These are phyloP conservation scores for Trichoderma aggressivum DNA, from an alignment of 2,329 filamentous ascomycete genomes.

Conservation along the genomic window DNA sequence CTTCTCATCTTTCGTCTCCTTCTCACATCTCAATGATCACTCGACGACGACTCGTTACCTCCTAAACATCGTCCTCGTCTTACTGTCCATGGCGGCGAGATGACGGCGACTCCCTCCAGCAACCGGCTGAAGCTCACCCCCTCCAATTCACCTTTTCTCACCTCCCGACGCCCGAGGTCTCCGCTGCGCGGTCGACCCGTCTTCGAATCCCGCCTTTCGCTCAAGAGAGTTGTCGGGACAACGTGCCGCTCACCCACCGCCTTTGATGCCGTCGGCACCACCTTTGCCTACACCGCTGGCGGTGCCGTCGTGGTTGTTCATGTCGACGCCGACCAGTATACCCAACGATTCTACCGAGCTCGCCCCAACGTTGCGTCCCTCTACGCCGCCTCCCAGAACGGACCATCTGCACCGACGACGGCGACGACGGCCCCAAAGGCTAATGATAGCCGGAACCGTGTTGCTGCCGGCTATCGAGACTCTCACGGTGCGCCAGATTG, in stretches of 20 bases:
- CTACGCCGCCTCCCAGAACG: conserved; percentile 53
- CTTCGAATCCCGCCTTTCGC: conserved; percentile 60
- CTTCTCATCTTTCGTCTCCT: background rate
- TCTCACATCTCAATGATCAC: background rate
- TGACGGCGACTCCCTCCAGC: conserved; percentile 57
- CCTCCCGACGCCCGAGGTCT: conserved; percentile 60
- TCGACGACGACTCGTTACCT: background rate
- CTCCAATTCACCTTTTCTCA: conserved; percentile 68
- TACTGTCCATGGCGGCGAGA: conserved; percentile 51
- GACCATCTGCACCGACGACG: conserved; percentile 47
- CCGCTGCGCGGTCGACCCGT: conserved; percentile 50
- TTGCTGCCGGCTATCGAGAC: conserved; percentile 47
- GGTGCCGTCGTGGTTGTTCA: conserved; percentile 89
- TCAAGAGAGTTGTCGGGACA: conserved; percentile 85
- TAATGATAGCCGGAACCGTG: conserved; percentile 60
- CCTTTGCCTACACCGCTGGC: conserved; percentile 88
- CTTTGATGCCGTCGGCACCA: conserved; percentile 75
- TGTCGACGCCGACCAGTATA: conserved; percentile 63
- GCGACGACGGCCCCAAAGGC: conserved; percentile 50
- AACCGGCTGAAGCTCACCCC: conserved; percentile 68
- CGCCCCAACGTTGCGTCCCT: conserved; percentile 71
- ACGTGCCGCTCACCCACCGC: conserved; percentile 81
- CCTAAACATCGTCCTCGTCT: background rate
- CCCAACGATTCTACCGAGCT: conserved; percentile 87
- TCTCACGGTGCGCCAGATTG: conserved; percentile 49